phyloP scores from a whole-genome alignment of 345 rosid species.

The Citrus unshiu region DNA sequence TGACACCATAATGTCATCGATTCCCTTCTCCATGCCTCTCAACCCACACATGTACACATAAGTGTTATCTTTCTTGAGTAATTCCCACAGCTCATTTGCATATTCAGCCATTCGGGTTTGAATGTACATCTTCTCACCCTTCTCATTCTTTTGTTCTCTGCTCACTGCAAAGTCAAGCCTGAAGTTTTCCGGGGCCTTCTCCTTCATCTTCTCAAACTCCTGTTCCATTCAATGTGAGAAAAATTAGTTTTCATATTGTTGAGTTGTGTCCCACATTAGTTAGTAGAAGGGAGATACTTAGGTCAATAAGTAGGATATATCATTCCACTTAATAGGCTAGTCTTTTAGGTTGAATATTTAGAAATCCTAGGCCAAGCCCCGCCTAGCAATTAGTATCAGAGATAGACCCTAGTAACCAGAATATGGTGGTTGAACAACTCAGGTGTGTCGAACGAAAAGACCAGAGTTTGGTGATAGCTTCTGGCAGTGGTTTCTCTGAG shows the following conservation, averaged over 20 bases:
- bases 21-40: constrained; percentile 95
- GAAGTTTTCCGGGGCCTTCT: constrained; percentile 65
- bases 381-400: too few relatives aligned
- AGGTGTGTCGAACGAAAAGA: too few relatives aligned
- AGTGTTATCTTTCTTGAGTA: constrained; percentile 92
- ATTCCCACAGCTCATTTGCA: constrained; percentile 86
- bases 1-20: constrained; percentile 80
- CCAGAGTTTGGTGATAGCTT: too few relatives aligned
- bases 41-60: constrained; percentile 92
- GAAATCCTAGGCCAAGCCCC: too few relatives aligned
- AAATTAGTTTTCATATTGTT: background rate
- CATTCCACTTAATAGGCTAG: accelerated
- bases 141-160: constrained; percentile 82
- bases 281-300: too few relatives aligned
- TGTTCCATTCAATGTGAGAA: constrained; percentile 8
- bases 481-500: too few relatives aligned
- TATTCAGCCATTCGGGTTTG: constrained; percentile 94
- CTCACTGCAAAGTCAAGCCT: constrained; percentile 84
- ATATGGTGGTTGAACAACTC: too few relatives aligned
- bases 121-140: constrained; percentile 91
- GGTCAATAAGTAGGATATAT: too few relatives aligned
- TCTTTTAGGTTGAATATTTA: too few relatives aligned
- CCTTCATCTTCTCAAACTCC: constrained; percentile 86
- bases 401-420: too few relatives aligned
- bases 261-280: too few relatives aligned